A percentile compares a stretch with the other conserved stretches of the same genome.
These are phyloP conservation scores for Pythium coloratum DNA, from an alignment of 352 stramenopile genomes.

Conservation along the genomic window DNA sequence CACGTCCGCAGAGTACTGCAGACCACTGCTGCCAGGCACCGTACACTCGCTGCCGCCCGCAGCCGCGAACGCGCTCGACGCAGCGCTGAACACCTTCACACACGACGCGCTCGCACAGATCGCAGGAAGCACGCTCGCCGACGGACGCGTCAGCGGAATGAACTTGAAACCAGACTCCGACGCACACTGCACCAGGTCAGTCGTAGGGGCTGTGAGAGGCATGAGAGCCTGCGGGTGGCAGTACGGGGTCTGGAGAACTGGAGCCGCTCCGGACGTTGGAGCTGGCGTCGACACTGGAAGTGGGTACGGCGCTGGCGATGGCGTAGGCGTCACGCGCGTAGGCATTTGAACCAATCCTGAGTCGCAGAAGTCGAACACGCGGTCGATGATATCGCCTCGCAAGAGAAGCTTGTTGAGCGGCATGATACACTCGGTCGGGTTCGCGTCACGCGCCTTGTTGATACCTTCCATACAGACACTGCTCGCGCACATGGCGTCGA, in stretches of 20 bases:
- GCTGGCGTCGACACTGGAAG: neutral
- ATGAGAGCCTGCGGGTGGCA: slow-evolving; percentile 5
- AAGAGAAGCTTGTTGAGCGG: slow-evolving; percentile 18
- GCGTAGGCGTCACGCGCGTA: neutral
- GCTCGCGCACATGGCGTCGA: slow-evolving; percentile 20
- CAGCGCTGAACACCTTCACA: slow-evolving; percentile 19
- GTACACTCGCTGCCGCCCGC: slow-evolving; percentile 20
- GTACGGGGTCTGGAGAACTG: slow-evolving; percentile 5
- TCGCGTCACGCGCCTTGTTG: neutral
- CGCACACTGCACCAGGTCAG: slow-evolving; percentile 11
- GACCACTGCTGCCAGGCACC: neutral
- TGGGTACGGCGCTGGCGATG: slow-evolving; percentile 8
- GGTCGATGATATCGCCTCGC: slow-evolving; percentile 16
- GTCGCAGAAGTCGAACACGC: slow-evolving; percentile 17
- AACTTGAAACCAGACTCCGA: slow-evolving; percentile 22
- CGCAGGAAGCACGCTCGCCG: slow-evolving; percentile 15
- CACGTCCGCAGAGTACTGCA: slow-evolving; percentile 21
- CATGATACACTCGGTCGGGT: slow-evolving; percentile 18
- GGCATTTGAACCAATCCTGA: slow-evolving; percentile 17
- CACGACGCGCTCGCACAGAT: slow-evolving; percentile 28
- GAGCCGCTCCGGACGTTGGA: slow-evolving; percentile 11
- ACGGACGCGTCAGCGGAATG: slow-evolving; percentile 24
- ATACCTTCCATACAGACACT: slow-evolving; percentile 12
- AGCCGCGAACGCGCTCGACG: neutral
- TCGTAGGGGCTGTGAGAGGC: slow-evolving; percentile 3